Evolutionary conservation across 352 stramenopile species (phyloP), one percentile per base, ranked within the genome.

Genomic region (Globisporangium middletonii): DNA sequence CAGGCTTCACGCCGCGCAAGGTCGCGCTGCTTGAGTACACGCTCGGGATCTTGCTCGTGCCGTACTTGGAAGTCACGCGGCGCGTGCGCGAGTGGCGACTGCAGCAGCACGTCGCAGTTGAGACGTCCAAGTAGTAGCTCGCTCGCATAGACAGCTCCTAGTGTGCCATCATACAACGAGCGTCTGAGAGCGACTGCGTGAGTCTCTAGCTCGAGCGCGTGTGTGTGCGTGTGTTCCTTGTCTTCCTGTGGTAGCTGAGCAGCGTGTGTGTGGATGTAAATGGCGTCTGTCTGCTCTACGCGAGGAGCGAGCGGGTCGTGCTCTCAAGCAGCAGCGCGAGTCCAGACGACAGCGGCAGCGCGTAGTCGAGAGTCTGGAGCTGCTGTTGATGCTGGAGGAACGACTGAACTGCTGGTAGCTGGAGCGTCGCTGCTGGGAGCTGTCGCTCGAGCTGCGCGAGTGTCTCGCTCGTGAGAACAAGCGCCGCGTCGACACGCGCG

Each of bases 1-100:
- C 50, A 18, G 57, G 57, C 28, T 46, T 58, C 42, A 52, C 57
- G 16, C 57, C 57, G n/a, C 57, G 50, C 50, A 49, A 58, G 42
- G 28, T 55, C 30, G 18, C 33, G 1, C 4, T 47, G 3, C 26
- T 63, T 4, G 50, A 63, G 50, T 57, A 42, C 42, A 13, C 45
- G 42, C 42, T 63, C 9, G 13, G 19, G 12, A 50, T 62, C 18
- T 18, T 51, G 46, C 33, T 62, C 26, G 46, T 43, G 3, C 56
- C 56, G 27, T 62, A 56, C 27, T 45, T 62, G n/a, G 56, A 62
- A 41, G 4, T 53, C 33, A n/a, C n/a, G 38, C 38, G 38, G 13
- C 16, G 38, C 2, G 16, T n/a, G 38, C 38, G 38, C 38, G 38
- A 44, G 12, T 13, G 38, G 11, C 38, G 16, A 7, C 6, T n/a